Conservation (phyloP, 441 rosid genomes). For the Populus hybrid region DNA sequence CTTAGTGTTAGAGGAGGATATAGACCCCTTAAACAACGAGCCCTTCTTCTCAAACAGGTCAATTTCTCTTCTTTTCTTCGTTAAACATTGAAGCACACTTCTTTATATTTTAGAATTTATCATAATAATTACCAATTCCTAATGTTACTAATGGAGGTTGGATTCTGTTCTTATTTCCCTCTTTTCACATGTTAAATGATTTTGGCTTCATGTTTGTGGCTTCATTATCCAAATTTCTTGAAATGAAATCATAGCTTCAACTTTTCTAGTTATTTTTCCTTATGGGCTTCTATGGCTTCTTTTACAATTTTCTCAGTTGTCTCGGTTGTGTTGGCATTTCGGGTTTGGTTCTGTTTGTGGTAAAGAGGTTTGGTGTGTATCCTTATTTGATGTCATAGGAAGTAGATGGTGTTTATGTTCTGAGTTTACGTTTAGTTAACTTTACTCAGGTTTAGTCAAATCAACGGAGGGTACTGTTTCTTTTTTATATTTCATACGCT, state of each 20-base stretch:
- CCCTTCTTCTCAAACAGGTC: slow-evolving; percentile 66
- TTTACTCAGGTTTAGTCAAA: not conserved
- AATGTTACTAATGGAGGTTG: not conserved
- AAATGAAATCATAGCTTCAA: not conserved
- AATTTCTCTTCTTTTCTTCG: slow-evolving; percentile 17
- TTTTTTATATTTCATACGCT: not conserved
- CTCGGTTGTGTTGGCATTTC: not conserved
- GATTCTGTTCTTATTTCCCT: not conserved
- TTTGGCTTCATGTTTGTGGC: not conserved
- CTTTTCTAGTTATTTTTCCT: not conserved
- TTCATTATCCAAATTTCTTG: not conserved
- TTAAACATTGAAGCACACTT: not conserved
- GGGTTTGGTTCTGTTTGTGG: not conserved
- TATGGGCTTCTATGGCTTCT: too few species aligned
- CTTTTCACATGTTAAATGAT: not conserved
- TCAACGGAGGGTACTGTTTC: not conserved
- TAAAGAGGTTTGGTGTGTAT: not conserved
- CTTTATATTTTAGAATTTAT: not conserved
- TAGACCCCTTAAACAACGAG: slow-evolving; percentile 41
- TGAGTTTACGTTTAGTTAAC: not conserved
- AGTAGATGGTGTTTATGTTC: not conserved
- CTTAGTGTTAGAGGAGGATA: slow-evolving; percentile 62
- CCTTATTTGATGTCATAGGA: not conserved
- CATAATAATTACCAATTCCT: not conserved
- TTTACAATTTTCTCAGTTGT: not conserved